Conservation (phyloP, 768 basidiomycete genomes). For the Pleurotus tuber-regium region DNA sequence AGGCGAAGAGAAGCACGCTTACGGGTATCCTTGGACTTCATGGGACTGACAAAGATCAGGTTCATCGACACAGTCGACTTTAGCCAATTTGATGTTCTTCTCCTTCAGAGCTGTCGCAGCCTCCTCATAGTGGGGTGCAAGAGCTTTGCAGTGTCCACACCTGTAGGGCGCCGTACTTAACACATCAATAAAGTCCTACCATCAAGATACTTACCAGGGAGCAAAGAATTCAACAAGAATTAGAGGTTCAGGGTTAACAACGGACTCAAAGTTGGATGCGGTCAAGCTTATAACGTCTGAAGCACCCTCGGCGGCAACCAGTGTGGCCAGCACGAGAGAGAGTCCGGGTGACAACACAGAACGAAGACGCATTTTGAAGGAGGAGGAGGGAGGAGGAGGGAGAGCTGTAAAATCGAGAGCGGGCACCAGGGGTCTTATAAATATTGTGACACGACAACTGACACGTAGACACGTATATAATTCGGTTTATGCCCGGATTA, state of each 20-base stretch:
- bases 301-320: constrained; percentile 52
- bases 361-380: constrained; percentile 61
- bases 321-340: constrained; percentile 48
- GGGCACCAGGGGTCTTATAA: constrained; percentile 1
- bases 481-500: constrained; percentile 9
- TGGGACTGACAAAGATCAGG: constrained; percentile 87
- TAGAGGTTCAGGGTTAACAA: constrained; percentile 64
- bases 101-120: constrained; percentile 93
- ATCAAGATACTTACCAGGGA: constrained; percentile 54
- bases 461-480: constrained; percentile 42
- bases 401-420: background rate
- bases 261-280: constrained; percentile 61
- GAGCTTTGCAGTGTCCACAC: constrained; percentile 96
- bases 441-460: constrained; percentile 28
- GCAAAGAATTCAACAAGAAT: constrained; percentile 96
- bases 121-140: constrained; percentile 92
- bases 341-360: constrained; percentile 46
- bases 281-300: constrained; percentile 86
- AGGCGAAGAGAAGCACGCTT: constrained; percentile 27
- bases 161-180: constrained; percentile 30
- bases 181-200: background rate
- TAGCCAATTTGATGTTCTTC: constrained; percentile 86
- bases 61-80: constrained; percentile 96
- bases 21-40: constrained; percentile 95
- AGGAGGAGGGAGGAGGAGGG: constrained; percentile 1